These are phyloP conservation scores for Jackrogersella multiformis DNA, from an alignment of 495 filamentous ascomycete genomes.

Conservation along the genomic window DNA sequence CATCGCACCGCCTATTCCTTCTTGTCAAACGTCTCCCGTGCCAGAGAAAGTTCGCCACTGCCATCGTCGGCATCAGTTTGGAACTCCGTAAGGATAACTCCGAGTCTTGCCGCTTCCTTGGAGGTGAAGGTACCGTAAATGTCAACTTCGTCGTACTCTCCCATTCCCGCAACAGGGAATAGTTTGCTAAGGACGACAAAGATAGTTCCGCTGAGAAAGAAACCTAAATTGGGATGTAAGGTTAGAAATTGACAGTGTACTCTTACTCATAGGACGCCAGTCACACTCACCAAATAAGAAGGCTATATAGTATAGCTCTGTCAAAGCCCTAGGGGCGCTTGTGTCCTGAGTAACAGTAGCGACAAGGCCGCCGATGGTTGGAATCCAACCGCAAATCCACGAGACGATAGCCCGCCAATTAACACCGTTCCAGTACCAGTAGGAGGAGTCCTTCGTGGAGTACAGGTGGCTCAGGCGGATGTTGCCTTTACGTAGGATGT, in stretches of 20 bases:
- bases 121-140: conserved; percentile 48
- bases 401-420: conserved; percentile 49
- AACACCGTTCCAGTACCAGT: conserved; percentile 50
- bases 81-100: conserved; percentile 37
- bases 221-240: conserved; percentile 30
- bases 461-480: conserved; percentile 49
- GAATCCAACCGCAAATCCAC: conserved; percentile 49
- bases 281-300: conserved; percentile 48
- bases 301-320: conserved; percentile 50
- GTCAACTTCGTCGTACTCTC: conserved; percentile 43
- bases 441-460: conserved; percentile 31
- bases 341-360: conserved; percentile 39
- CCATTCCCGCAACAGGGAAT: conserved; percentile 47
- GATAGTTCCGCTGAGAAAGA: conserved; percentile 47
- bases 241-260: background rate
- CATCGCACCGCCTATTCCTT: conserved; percentile 21
- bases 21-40: conserved; percentile 28
- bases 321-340: conserved; percentile 41
- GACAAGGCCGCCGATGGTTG: conserved; percentile 48
- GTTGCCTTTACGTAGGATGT: conserved; percentile 43
- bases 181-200: conserved; percentile 45
- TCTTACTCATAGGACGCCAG: background rate
- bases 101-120: conserved; percentile 45
- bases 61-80: conserved; percentile 27
- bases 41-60: conserved; percentile 25